A percentile compares a stretch with the other conserved stretches of the same genome.
Evolutionary conservation across 2,329 filamentous ascomycete genomes (phyloP).

Genomic region (Apiospora saccharicola): DNA sequence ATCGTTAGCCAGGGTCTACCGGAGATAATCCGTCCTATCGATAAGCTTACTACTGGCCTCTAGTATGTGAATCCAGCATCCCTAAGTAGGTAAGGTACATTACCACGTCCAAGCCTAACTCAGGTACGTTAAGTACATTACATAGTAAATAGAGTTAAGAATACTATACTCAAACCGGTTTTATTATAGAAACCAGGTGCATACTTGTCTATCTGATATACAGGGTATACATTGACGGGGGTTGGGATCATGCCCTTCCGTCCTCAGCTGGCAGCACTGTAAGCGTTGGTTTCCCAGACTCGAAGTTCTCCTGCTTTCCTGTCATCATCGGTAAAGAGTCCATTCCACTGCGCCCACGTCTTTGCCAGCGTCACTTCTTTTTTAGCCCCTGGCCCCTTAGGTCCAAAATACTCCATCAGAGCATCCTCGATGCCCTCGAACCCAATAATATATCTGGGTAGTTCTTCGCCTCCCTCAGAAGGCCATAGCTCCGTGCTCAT

Average conservation of each 20-base stretch:
- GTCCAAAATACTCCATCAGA: slow-evolving; percentile 53
- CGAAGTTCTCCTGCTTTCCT: slow-evolving; percentile 63
- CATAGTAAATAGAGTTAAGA: no score
- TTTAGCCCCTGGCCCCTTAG: slow-evolving; percentile 46
- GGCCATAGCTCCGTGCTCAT: slow-evolving; percentile 62
- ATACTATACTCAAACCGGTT: no score
- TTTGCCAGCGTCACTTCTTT: slow-evolving; percentile 53
- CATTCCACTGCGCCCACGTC: slow-evolving; percentile 67
- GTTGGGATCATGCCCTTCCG: background rate
- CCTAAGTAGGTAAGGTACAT: no score
- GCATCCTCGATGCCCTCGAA: slow-evolving; percentile 64
- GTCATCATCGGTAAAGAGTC: slow-evolving; percentile 68
- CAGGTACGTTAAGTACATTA: no score
- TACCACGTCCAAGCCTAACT: no score
- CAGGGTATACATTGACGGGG: background rate
- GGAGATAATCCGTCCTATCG: slow-evolving; percentile 14
- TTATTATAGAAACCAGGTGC: no score
- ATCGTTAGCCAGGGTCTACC: background rate
- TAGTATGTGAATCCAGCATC: background rate
- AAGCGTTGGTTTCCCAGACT: slow-evolving; percentile 57
- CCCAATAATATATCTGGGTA: slow-evolving; percentile 66
- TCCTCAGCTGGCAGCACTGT: slow-evolving; percentile 26
- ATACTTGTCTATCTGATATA: background rate
- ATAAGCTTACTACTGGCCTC: background rate
- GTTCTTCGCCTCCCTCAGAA: slow-evolving; percentile 40